Conservation (phyloP, 2,329 filamentous ascomycete genomes). For the Ascocoryne sarcoides region DNA sequence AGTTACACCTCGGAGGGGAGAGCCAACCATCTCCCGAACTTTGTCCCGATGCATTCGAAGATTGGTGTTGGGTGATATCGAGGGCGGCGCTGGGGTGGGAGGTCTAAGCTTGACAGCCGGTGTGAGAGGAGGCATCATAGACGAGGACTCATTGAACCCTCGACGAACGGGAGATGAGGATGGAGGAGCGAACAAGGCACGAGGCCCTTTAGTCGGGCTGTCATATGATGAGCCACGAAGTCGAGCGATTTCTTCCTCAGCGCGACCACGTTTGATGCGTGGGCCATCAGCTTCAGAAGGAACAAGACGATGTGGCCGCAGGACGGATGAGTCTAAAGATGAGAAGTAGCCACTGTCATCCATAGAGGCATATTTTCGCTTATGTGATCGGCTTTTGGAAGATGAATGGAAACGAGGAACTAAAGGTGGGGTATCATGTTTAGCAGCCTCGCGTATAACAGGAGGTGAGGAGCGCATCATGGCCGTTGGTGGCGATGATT, state of each 20-base stretch:
- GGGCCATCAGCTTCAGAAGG: slow-evolving; percentile 76
- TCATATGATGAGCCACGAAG: slow-evolving; percentile 89
- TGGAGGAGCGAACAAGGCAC: slow-evolving; percentile 37
- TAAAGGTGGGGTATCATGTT: slow-evolving; percentile 68
- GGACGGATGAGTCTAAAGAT: slow-evolving; percentile 82
- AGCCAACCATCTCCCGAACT: slow-evolving; percentile 73
- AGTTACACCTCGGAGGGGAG: slow-evolving; percentile 52
- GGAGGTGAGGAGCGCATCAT: slow-evolving; percentile 89
- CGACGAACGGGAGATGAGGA: slow-evolving; percentile 61
- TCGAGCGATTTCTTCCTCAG: slow-evolving; percentile 91
- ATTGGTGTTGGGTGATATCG: slow-evolving; percentile 88
- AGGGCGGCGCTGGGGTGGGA: slow-evolving; percentile 49
- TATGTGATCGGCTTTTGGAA: slow-evolving; percentile 57
- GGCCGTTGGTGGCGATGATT: slow-evolving; percentile 61
- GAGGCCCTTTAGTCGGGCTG: slow-evolving; percentile 64
- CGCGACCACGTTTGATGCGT: slow-evolving; percentile 76
- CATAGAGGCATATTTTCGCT: slow-evolving; percentile 70
- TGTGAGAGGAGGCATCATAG: slow-evolving; percentile 69
- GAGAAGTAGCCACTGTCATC: slow-evolving; percentile 97
- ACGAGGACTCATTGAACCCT: slow-evolving; percentile 37
- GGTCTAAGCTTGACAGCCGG: slow-evolving; percentile 75
- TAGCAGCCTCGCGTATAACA: slow-evolving; percentile 48
- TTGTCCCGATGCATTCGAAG: slow-evolving; percentile 78
- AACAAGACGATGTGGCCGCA: slow-evolving; percentile 62
- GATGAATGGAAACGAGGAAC: slow-evolving; percentile 51